These are phyloP conservation scores for Pelargonium cotyledonis DNA, from an alignment of 441 rosid genomes.

Conservation along the genomic window DNA sequence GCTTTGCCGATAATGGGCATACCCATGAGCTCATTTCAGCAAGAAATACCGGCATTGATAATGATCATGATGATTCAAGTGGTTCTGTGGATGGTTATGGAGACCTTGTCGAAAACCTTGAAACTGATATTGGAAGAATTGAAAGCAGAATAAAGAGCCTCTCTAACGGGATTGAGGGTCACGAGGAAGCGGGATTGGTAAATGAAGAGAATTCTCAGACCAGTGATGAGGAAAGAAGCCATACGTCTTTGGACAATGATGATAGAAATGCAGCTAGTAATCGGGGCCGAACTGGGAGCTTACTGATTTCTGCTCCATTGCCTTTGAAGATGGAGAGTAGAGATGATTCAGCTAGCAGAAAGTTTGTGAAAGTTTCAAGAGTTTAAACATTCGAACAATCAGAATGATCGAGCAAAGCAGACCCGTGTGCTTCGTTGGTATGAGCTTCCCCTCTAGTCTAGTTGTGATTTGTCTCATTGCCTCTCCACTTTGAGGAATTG, in stretches of 20 bases:
- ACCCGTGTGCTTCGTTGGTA: background rate
- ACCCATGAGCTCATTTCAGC: conserved; percentile 22
- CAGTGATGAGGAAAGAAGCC: conserved; percentile 29
- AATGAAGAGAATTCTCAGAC: conserved; percentile 28
- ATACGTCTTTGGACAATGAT: conserved; percentile 16
- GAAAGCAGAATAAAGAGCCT: conserved; percentile 21
- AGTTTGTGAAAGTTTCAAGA: conserved; percentile 24
- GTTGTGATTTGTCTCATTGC: background rate
- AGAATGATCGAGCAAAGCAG: background rate
- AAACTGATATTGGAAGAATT: conserved; percentile 29
- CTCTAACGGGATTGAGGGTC: conserved; percentile 23
- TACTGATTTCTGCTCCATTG: conserved; percentile 56
- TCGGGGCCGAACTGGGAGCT: conserved; percentile 30
- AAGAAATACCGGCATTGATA: conserved; percentile 30
- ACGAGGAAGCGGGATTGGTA: conserved; percentile 29
- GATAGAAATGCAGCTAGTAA: conserved; percentile 19
- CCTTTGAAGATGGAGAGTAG: conserved; percentile 75
- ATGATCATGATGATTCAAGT: conserved; percentile 10
- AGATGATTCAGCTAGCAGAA: conserved; percentile 36
- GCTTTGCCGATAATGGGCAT: conserved; percentile 51
- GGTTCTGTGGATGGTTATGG: conserved; percentile 37
- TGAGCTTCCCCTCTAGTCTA: background rate
- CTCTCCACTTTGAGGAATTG: background rate
- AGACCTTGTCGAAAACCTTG: conserved; percentile 21
- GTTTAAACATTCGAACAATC: background rate